Evolutionary conservation across 805 yeast species (phyloP).

Genomic region (Wickerhamomyces chambardii): DNA sequence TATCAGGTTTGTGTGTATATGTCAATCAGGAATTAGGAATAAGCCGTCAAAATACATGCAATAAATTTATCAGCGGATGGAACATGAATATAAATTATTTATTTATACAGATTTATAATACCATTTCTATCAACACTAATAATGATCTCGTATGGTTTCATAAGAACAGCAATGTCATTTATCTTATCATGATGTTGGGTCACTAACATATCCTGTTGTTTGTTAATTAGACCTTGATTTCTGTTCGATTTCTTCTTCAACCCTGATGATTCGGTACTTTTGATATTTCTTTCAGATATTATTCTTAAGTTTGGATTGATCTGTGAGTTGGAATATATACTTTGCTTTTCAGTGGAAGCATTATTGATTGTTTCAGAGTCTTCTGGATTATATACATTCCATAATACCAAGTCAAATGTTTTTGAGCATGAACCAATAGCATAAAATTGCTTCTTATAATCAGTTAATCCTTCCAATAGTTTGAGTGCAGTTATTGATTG

Average conservation of each 20-base stretch:
- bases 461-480: not conserved
- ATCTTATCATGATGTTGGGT: conserved; percentile 43
- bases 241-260: conserved; percentile 6
- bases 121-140: conserved; percentile 66
- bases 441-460: conserved; percentile 6
- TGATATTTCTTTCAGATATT: conserved; percentile 27
- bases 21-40: no score
- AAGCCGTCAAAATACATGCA: no score
- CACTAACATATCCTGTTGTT: conserved; percentile 33
- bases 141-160: conserved; percentile 48
- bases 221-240: conserved; percentile 24
- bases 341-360: conserved; percentile 7
- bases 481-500: not conserved
- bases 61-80: no score
- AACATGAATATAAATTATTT: no score
- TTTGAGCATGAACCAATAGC: conserved; percentile 2
- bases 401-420: conserved; percentile 18
- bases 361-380: conserved; percentile 23
- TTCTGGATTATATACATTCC: conserved; percentile 27
- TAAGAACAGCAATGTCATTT: conserved; percentile 35
- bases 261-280: conserved; percentile 3
- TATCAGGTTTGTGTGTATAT: no score
- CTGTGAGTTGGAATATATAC: conserved; percentile 18
- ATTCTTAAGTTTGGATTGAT: conserved; percentile 29
- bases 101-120: conserved; percentile 47